These are phyloP conservation scores for Cytospora chrysosperma DNA, from an alignment of 2,329 filamentous ascomycete species.

Conservation along the genomic window DNA sequence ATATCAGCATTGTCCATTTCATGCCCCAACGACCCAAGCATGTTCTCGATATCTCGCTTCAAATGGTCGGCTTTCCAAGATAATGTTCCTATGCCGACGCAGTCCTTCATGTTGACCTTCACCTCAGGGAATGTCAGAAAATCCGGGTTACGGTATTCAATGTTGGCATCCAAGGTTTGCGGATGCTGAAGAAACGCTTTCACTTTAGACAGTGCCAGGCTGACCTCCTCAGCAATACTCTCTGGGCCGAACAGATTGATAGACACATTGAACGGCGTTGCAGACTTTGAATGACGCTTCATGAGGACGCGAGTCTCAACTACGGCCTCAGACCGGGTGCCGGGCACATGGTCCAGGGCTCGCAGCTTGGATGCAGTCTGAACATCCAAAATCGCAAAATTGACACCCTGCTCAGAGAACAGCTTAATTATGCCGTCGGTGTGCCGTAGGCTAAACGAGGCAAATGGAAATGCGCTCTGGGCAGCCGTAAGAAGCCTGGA, in stretches of 20 bases:
- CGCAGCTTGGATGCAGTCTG: neutral
- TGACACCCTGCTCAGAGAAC: neutral
- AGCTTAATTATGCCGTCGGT: neutral
- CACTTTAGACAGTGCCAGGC: neutral
- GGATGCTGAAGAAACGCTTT: neutral
- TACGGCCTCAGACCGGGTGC: neutral
- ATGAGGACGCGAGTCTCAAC: neutral
- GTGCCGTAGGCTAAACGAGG: neutral
- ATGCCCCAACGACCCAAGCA: neutral
- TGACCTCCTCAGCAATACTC: neutral
- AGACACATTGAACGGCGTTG: neutral
- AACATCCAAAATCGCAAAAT: neutral
- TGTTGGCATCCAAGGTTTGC: neutral
- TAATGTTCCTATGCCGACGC: neutral
- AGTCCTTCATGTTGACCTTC: neutral
- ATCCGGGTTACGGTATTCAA: conserved; percentile 3
- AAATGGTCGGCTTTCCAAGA: neutral
- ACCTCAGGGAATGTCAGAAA: neutral
- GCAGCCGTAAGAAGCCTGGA: neutral
- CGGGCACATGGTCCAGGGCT: neutral
- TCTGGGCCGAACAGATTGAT: neutral
- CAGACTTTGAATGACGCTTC: neutral
- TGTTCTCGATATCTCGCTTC: neutral
- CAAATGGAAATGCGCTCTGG: neutral
- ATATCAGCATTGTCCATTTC: neutral